phyloP scores from a whole-genome alignment of 495 filamentous ascomycete genomes.

The Eremomyces bilateralis region DNA sequence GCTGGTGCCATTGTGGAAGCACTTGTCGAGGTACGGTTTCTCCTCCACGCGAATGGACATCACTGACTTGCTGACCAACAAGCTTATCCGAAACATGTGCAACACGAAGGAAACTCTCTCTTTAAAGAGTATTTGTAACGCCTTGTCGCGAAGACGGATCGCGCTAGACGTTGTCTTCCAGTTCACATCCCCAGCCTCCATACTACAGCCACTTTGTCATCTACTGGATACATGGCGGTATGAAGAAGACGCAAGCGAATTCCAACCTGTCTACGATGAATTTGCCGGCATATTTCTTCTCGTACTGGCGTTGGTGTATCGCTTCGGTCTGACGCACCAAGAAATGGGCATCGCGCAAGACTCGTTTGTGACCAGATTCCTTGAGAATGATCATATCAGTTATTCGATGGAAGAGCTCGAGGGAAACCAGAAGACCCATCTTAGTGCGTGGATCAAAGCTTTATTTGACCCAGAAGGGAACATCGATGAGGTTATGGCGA shows the following conservation, averaged over 20 bases:
- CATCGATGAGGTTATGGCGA: constrained; percentile 72
- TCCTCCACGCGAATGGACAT: background rate
- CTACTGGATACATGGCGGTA: constrained; percentile 78
- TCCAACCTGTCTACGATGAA: constrained; percentile 91
- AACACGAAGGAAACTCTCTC: constrained; percentile 75
- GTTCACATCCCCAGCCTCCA: constrained; percentile 51
- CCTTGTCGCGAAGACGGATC: constrained; percentile 54
- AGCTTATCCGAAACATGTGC: constrained; percentile 64
- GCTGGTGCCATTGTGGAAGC: constrained; percentile 72
- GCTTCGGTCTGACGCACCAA: constrained; percentile 47
- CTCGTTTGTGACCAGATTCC: constrained; percentile 62
- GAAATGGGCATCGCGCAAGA: constrained; percentile 44
- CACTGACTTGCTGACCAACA: background rate
- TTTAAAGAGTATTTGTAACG: constrained; percentile 62
- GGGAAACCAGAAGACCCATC: constrained; percentile 52
- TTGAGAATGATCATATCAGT: constrained; percentile 38
- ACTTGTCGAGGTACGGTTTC: constrained; percentile 42
- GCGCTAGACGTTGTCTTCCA: constrained; percentile 70
- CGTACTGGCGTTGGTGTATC: constrained; percentile 60
- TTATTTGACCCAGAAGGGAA: constrained; percentile 61
- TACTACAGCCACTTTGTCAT: constrained; percentile 66
- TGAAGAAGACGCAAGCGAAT: constrained; percentile 85
- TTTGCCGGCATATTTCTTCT: constrained; percentile 78
- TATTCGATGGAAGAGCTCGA: constrained; percentile 41
- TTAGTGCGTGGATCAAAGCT: constrained; percentile 68